Percentiles rank a stretch among this genome's conserved stretches.
Evolutionary conservation across 805 yeast species (phyloP).

Genomic region (Maudiozyma barnettii): DNA sequence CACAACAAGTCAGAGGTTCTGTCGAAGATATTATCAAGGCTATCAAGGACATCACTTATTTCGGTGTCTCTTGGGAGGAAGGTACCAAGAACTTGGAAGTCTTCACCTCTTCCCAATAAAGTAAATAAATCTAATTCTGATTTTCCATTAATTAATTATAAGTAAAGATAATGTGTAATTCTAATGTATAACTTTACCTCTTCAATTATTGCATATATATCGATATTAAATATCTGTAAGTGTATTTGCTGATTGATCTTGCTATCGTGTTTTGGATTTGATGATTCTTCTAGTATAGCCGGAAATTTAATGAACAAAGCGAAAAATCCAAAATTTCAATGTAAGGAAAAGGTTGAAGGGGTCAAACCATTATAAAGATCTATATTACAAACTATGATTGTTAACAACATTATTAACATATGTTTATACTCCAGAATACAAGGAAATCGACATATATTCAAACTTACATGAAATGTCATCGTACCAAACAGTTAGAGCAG

Average conservation of each 20-base stretch:
- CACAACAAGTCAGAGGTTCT: conserved; percentile 92
- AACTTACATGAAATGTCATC: conserved; percentile 10
- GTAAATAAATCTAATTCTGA: background rate
- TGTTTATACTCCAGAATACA: too few species aligned
- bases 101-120: conserved; percentile 62
- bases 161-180: background rate
- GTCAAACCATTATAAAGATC: too few species aligned
- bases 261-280: too few species aligned
- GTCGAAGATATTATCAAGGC: conserved; percentile 65
- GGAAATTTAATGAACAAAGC: too few species aligned
- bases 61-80: conserved; percentile 72
- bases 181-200: background rate
- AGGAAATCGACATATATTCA: too few species aligned
- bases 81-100: conserved; percentile 66
- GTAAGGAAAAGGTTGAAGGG: too few species aligned
- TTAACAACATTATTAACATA: too few species aligned
- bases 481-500: conserved; percentile 31
- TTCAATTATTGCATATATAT: background rate
- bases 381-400: too few species aligned
- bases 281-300: too few species aligned
- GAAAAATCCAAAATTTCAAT: too few species aligned
- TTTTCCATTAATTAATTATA: background rate
- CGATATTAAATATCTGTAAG: too few species aligned
- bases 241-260: too few species aligned
- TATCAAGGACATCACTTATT: conserved; percentile 64